Base-by-base conservation (phyloP, 1,139 yeast genomes). In the Candida tetrigidarum region DNA sequence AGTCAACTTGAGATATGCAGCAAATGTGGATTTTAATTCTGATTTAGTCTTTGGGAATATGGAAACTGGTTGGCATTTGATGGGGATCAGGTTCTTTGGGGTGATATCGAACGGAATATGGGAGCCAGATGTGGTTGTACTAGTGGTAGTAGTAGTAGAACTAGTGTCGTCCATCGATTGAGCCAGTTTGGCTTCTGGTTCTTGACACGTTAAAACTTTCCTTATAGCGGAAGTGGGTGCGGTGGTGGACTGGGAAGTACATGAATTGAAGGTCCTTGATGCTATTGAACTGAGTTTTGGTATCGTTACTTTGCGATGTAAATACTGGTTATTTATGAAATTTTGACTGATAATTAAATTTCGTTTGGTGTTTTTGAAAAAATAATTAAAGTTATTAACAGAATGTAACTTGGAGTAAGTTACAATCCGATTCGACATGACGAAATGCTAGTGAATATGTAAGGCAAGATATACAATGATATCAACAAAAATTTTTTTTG, bases 1-100 rank as follows among this genome's bases (percentile, higher is more conserved):
- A 2, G 97, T 82, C 18, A 93, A 74, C 52, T 90, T 90, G 15
- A 90, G 53, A 57, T 89, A 91, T 1, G 91, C 86, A 16, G 75
- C 74, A 2, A 75, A 57, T 22, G 74, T 46, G 20, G 71, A 58
- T 58, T 70, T 66, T 39, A 73, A 49, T 22, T 45, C 44, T 3
- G 53, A 19, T 41, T 49, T 48, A 2, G 47, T 28, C 29, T 45
- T 50, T 5, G 51, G 47, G 43, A 50, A 41, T 10, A 34, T 41
- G 3, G 43, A 32, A 11, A 46, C 48, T 28, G 58, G 53, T 35
- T 42, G 49, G 14, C 16, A 18, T 36, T 20, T 52, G 27, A 51
- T 43, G 15, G 46, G 37, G 50, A 49, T 18, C 53, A 57, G 38
- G 64, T 64, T 43, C 43, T 60, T 69, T 0, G 79, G 67, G 27